Evolutionary conservation across 2,329 filamentous ascomycete genomes (phyloP), one percentile per base, ranked within the genome.

Genomic region (Pochonia chlamydosporia): DNA sequence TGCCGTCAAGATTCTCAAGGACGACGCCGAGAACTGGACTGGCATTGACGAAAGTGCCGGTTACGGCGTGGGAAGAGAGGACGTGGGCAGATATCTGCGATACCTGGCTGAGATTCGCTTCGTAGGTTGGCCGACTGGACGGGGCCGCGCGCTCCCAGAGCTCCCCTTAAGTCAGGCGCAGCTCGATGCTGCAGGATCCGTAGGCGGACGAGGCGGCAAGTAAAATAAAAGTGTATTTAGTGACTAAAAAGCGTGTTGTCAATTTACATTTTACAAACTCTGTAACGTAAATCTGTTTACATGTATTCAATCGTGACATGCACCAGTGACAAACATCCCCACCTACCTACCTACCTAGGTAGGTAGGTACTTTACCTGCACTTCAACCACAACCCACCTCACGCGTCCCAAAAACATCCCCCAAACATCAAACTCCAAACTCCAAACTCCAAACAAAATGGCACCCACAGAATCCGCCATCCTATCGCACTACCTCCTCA

Each of bases 401-500:
- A n/a, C n/a, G n/a, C n/a, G n/a, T n/a, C n/a, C n/a, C n/a, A n/a
- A n/a, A n/a, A n/a, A n/a, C n/a, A n/a, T n/a, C n/a, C n/a, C n/a
- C n/a, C n/a, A n/a, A n/a, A n/a, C n/a, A n/a, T n/a, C n/a, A n/a
- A n/a, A n/a, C n/a, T n/a, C n/a, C n/a, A n/a, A n/a, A n/a, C n/a
- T n/a, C n/a, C n/a, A n/a, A n/a, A n/a, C n/a, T n/a, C n/a, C n/a
- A 35, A 2, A 26, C 46, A 71, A 52, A 50, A 89, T 90, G 85
- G 72, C 87, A 3, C 83, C 85, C 8, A 84, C 82, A 39, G 90
- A 95, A 69, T 73, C 79, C 47, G 78, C 81, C 24, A 87, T 95
- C 54, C 78, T 95, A 44, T 75, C 76, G 59, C 84, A 85, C 65
- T 95, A 92, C 63, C 80, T 95, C 49, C 78, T 95, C 30, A 75